A percentile compares a stretch with the other conserved stretches of the same genome.
phyloP scores from a whole-genome alignment of 1,284 basidiomycete species.

The Sanguinoderma infundibulare region DNA sequence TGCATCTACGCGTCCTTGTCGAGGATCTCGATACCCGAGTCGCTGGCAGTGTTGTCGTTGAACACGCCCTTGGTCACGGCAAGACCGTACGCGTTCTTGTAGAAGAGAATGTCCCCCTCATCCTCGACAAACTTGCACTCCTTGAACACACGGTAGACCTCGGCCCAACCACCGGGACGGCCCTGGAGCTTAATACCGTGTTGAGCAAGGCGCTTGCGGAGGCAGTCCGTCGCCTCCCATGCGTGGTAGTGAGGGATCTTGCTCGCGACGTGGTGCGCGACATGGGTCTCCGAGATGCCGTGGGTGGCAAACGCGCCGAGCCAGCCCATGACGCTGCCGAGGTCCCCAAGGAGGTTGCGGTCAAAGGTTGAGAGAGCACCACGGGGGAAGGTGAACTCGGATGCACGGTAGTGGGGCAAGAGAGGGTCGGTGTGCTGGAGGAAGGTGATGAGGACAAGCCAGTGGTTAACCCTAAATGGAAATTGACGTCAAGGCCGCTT shows the following conservation, averaged over 20 bases:
- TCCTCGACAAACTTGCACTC: slow-evolving; percentile 94
- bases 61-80: slow-evolving; percentile 72
- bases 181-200: slow-evolving; percentile 66
- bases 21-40: slow-evolving; percentile 84
- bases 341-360: slow-evolving; percentile 84
- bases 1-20: slow-evolving; percentile 41
- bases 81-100: slow-evolving; percentile 85
- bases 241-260: slow-evolving; percentile 95
- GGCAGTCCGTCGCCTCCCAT: slow-evolving; percentile 92
- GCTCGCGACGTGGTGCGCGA: slow-evolving; percentile 88
- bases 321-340: slow-evolving; percentile 76
- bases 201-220: slow-evolving; percentile 79
- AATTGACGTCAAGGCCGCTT: background rate
- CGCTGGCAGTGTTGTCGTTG: slow-evolving; percentile 67
- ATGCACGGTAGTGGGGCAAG: slow-evolving; percentile 92
- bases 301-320: slow-evolving; percentile 81
- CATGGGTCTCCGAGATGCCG: slow-evolving; percentile 94
- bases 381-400: slow-evolving; percentile 93
- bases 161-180: slow-evolving; percentile 76
- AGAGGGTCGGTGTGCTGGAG: slow-evolving; percentile 97
- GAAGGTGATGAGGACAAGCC: slow-evolving; percentile 93
- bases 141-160: slow-evolving; percentile 74
- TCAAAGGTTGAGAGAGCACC: slow-evolving; percentile 95
- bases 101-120: slow-evolving; percentile 90
- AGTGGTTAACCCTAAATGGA: slow-evolving; percentile 67